A percentile compares a stretch with the other conserved stretches of the same genome.
phyloP scores from a whole-genome alignment of 805 yeast genomes.

The Yamadazyma philogaea region DNA sequence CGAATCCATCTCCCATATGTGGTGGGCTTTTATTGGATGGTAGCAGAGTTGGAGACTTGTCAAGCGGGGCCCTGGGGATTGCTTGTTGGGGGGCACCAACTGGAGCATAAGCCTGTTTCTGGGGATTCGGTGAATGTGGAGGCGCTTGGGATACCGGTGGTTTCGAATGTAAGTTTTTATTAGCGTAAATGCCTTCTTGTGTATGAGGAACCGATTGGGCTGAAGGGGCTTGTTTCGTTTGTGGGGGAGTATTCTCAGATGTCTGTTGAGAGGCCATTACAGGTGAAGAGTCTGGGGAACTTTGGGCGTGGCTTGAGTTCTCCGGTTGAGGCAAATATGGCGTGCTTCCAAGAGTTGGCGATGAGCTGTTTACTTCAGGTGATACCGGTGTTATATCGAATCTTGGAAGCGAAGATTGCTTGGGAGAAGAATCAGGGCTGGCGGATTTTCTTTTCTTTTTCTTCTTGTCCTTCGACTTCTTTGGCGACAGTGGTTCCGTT shows the following conservation, averaged over 20 bases:
- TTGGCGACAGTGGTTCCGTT: conserved; percentile 13
- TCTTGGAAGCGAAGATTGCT: conserved; percentile 9
- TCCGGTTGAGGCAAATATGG: conserved; percentile 3
- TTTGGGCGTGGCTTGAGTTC: neutral
- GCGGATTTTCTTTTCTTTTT: conserved; percentile 18
- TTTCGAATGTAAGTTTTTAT: no score
- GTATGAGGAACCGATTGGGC: no score
- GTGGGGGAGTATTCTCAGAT: neutral
- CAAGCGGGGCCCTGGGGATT: neutral
- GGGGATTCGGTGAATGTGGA: neutral
- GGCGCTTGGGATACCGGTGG: neutral
- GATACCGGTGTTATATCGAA: conserved; percentile 12
- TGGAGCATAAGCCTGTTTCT: neutral
- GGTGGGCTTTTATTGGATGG: neutral
- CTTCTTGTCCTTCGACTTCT: conserved; percentile 17
- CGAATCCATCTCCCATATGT: neutral
- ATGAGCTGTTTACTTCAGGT: neutral
- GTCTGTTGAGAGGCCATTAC: neutral
- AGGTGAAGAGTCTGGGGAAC: neutral
- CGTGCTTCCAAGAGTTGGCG: conserved; percentile 2
- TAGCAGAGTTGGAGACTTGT: neutral
- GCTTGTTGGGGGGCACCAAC: neutral
- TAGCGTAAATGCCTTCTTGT: no score
- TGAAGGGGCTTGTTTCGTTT: neutral
- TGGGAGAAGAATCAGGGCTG: conserved; percentile 13